phyloP scores from a whole-genome alignment of 805 yeast genomes.

The Yarrowia deformans region DNA sequence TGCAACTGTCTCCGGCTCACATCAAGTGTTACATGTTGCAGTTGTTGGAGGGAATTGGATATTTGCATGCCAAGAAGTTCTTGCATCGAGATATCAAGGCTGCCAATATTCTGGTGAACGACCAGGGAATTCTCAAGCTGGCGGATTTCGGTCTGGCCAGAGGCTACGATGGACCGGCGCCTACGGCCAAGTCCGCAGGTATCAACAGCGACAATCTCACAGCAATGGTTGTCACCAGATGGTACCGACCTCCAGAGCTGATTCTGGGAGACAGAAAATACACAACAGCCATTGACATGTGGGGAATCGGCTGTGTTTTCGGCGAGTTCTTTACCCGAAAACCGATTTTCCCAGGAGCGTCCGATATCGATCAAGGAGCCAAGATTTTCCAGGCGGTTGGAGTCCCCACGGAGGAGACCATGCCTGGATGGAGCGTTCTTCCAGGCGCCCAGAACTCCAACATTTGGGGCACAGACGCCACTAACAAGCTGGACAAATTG shows the following conservation, averaged over 20 bases:
- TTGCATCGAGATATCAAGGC: constrained; percentile 94
- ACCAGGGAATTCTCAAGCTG: constrained; percentile 77
- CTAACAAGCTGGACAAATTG: constrained; percentile 23
- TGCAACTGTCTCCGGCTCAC: constrained; percentile 63
- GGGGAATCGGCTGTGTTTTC: constrained; percentile 97
- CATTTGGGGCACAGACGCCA: constrained; percentile 40
- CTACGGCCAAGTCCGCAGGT: constrained; percentile 58
- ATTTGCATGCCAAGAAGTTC: constrained; percentile 67
- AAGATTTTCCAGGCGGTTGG: constrained; percentile 84
- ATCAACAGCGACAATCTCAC: constrained; percentile 57
- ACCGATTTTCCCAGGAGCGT: constrained; percentile 84
- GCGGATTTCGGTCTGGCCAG: constrained; percentile 98
- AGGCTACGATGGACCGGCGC: constrained; percentile 66
- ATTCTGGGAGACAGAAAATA: constrained; percentile 83
- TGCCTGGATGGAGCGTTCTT: constrained; percentile 67
- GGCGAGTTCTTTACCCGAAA: constrained; percentile 84
- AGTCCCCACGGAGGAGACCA: constrained; percentile 65
- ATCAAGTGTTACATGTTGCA: constrained; percentile 85
- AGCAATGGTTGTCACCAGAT: constrained; percentile 87
- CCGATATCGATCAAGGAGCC: constrained; percentile 88
- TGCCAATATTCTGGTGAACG: constrained; percentile 87
- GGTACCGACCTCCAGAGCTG: constrained; percentile 97
- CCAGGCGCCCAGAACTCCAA: constrained; percentile 54
- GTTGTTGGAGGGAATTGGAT: constrained; percentile 78
- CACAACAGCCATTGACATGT: constrained; percentile 94